Evolutionary conservation across 257 asterid genomes (phyloP).

Genomic region (Gardenia jasminoides): DNA sequence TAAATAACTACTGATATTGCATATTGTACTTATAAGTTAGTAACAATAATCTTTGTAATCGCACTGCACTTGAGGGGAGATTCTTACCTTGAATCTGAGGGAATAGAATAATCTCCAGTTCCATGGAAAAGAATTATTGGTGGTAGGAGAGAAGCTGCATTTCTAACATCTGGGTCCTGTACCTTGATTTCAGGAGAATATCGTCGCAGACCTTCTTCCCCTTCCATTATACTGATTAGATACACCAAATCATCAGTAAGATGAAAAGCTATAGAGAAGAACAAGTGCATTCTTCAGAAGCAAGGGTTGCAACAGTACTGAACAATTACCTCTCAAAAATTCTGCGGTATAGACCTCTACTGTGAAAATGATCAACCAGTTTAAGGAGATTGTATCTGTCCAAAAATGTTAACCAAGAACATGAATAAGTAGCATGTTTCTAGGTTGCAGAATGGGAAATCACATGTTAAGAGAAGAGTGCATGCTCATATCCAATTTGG

Average conservation of each 20-base stretch:
- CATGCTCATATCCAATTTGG: neutral
- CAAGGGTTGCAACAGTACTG: constrained; percentile 2
- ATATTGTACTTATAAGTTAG: neutral
- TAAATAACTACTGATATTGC: neutral
- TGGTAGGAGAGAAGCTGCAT: constrained; percentile 73
- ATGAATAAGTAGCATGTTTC: neutral
- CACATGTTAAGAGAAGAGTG: neutral
- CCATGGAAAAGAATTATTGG: constrained; percentile 88
- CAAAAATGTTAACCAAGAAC: constrained; percentile 18
- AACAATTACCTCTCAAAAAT: constrained; percentile 59
- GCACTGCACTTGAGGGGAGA: neutral
- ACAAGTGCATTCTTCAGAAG: neutral
- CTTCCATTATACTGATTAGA: constrained; percentile 85
- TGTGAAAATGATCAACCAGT: constrained; percentile 75
- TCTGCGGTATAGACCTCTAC: constrained; percentile 78
- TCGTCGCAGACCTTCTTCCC: constrained; percentile 68
- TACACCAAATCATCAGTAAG: constrained; percentile 2
- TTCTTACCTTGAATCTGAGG: constrained; percentile 71
- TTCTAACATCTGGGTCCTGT: constrained; percentile 55
- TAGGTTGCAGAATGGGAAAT: neutral
- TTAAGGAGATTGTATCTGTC: constrained; percentile 73
- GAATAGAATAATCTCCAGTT: constrained; percentile 88
- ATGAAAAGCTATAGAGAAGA: neutral
- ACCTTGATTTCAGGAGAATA: constrained; percentile 80
- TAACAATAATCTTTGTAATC: neutral